phyloP scores from a whole-genome alignment of 495 filamentous ascomycete species.

The Lasiosphaeriaceae sp. region DNA sequence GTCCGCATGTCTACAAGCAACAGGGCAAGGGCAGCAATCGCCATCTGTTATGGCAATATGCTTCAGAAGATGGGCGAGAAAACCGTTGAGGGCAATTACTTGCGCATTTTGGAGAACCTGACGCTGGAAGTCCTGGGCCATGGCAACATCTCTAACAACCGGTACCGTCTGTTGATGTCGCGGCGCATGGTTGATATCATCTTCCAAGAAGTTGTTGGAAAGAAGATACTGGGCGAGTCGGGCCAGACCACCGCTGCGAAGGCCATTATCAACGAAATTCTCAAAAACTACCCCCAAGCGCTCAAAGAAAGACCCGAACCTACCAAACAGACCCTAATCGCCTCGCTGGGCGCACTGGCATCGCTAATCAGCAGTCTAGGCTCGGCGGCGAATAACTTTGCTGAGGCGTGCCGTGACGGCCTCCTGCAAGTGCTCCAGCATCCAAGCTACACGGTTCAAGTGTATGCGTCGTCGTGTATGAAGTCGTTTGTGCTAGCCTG shows the following conservation, averaged over 20 bases:
- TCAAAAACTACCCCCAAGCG: conserved; percentile 93
- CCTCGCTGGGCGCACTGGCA: conserved; percentile 73
- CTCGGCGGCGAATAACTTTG: conserved; percentile 70
- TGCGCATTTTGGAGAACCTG: conserved; percentile 74
- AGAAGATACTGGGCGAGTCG: conserved; percentile 78
- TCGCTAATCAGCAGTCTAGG: conserved; percentile 77
- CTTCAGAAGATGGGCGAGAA: conserved; percentile 70
- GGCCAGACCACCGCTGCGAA: conserved; percentile 80
- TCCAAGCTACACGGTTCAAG: conserved; percentile 92
- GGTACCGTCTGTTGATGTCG: conserved; percentile 82
- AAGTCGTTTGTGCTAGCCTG: conserved; percentile 85
- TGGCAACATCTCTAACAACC: conserved; percentile 71
- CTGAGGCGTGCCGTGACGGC: conserved; percentile 79
- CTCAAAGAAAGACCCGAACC: conserved; percentile 90
- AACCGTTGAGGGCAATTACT: conserved; percentile 74
- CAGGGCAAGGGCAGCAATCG: conserved; percentile 75
- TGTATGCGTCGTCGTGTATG: conserved; percentile 79
- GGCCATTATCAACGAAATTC: conserved; percentile 76
- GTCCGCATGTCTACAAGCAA: conserved; percentile 75
- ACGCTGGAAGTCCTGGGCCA: conserved; percentile 75
- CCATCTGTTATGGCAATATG: conserved; percentile 79
- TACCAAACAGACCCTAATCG: conserved; percentile 77
- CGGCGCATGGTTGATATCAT: conserved; percentile 81
- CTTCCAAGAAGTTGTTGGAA: conserved; percentile 78
- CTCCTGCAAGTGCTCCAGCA: conserved; percentile 90